Evolutionary conservation across 768 basidiomycete genomes (phyloP), one percentile per base, ranked within the genome.

Genomic region (Suillus sp.): DNA sequence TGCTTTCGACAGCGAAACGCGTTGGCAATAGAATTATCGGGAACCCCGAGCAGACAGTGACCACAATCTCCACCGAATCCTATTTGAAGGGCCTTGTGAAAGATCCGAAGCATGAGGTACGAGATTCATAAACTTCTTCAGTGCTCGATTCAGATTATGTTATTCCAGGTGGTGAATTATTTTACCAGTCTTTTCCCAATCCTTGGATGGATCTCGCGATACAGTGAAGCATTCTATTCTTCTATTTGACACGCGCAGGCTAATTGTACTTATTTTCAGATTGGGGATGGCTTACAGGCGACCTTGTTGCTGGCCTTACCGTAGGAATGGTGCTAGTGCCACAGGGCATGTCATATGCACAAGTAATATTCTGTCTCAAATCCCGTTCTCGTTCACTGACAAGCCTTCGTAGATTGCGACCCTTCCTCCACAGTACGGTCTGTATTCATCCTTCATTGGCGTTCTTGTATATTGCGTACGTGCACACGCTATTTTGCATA

Each of bases 271-370:
- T 3, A 2, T 20, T 13, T 35, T 25, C 60, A 92, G 90, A 92
- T 73, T 58, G 86, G 40, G 89, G 86, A 37, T 96, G 95, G 95
- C 74, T 93, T 13, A 81, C 85, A 25, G 93, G 95, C 30, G 95
- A 98, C 77, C 69, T 96, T 22, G 87, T 97, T 69, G 94, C 95
- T 64, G 95, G 91, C 61, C 74, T 99, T 45, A 98, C 96, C 0
- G 94, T 99, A 66, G 96, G 96, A 32, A 89, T 97, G 70, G 96
- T 99, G 13, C 81, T 98, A 54, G 95, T 99, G 7, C 96, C 96
- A 0, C 96, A 99, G 77, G 84, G 89, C 63, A 92, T 96, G 89
- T 95, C 93, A 1, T 96, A 94, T 69, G 92, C 92, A 32, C 80
- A 83, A 78, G 91, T 90, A 74, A 22, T 61, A 60, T 27, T 61